These are phyloP conservation scores for Acanthamoeba healyi DNA, from an alignment of 208 protist species.

Conservation along the genomic window DNA sequence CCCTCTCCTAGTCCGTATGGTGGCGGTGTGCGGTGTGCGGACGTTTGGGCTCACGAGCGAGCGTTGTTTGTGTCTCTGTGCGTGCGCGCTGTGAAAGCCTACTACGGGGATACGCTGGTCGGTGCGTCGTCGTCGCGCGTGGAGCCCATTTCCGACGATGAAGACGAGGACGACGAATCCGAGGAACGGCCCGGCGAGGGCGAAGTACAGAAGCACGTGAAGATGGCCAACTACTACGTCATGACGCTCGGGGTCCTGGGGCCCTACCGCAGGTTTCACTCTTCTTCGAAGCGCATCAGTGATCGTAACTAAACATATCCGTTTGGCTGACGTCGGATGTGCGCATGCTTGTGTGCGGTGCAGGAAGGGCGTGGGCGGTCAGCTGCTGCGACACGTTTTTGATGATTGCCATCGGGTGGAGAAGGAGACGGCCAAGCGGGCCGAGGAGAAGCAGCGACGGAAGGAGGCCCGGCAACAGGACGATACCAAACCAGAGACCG, in stretches of 20 bases:
- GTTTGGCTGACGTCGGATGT: no score
- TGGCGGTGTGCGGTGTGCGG: no score
- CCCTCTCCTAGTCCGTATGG: background rate
- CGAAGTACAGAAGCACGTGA: background rate
- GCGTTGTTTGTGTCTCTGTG: no score
- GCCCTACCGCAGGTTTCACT: background rate
- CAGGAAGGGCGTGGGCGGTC: background rate
- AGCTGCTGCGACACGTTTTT: background rate
- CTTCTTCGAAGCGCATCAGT: no score
- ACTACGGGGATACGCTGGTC: background rate
- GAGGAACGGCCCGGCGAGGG: background rate
- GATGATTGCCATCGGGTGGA: background rate
- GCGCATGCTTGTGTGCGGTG: no score
- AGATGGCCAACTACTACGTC: conserved; percentile 27
- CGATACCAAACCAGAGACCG: background rate
- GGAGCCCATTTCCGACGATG: background rate
- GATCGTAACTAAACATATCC: no score
- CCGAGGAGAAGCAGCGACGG: background rate
- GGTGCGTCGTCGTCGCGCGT: background rate
- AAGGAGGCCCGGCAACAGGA: background rate
- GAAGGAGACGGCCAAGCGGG: background rate
- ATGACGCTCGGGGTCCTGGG: conserved; percentile 4
- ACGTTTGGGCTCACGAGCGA: no score
- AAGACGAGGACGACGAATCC: conserved; percentile 6
- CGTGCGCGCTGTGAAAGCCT: background rate